Evolutionary conservation across 306 rosid species (phyloP).

Genomic region (Quercus cerris): DNA sequence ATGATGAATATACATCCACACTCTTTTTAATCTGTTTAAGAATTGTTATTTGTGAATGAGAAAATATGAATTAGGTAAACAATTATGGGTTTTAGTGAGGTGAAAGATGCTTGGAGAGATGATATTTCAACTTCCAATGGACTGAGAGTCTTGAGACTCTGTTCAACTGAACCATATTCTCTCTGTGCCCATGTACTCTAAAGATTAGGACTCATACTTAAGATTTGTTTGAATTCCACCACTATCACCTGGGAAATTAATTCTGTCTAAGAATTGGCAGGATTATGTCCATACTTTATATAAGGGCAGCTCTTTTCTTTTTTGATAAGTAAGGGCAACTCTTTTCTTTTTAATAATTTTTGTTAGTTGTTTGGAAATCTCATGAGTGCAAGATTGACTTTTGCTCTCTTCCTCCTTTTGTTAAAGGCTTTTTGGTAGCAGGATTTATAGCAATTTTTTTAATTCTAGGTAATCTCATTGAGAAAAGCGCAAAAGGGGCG

Average conservation of each 20-base stretch:
- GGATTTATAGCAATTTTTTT: neutral
- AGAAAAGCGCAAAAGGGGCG: too few relatives aligned
- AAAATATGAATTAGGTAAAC: neutral
- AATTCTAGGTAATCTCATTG: too few relatives aligned
- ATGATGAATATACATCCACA: neutral
- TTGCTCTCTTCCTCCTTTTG: neutral
- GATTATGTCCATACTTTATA: too few relatives aligned
- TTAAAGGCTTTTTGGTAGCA: neutral
- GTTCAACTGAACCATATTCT: too few relatives aligned
- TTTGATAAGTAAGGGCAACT: too few relatives aligned
- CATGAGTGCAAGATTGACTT: neutral
- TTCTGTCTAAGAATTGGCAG: neutral
- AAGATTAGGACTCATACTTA: neutral
- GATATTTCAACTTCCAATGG: too few relatives aligned
- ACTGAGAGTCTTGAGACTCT: too few relatives aligned
- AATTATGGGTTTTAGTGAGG: neutral
- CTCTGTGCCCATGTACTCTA: neutral
- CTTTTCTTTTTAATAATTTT: neutral
- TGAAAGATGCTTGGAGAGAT: too few relatives aligned
- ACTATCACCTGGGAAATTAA: neutral
- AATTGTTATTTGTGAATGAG: neutral
- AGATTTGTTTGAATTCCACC: neutral
- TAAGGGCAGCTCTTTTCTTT: too few relatives aligned
- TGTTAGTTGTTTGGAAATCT: neutral
- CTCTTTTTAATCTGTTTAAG: neutral